Conservation (phyloP, 2,329 filamentous ascomycete genomes). For the Aspergillus sp. region DNA sequence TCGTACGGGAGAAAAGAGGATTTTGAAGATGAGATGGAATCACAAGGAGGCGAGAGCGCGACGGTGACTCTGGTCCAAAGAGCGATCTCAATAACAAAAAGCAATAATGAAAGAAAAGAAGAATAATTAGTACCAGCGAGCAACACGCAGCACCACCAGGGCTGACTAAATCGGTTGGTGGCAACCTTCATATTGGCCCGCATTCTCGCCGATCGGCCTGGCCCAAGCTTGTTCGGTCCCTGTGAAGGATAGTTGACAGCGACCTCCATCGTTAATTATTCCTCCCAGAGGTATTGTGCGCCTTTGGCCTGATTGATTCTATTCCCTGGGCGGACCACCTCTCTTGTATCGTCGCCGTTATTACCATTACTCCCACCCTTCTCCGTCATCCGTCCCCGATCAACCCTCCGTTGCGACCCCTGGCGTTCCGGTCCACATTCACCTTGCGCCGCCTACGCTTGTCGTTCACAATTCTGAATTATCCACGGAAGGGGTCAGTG, state of each 20-base stretch:
- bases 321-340: too few species aligned
- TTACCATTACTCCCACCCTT: too few species aligned
- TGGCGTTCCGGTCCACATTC: too few species aligned
- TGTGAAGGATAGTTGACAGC: neutral
- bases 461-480: too few species aligned
- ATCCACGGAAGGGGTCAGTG: too few species aligned
- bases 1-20: neutral
- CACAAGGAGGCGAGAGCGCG: neutral
- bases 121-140: neutral
- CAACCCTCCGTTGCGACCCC: too few species aligned
- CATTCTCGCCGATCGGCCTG: conserved; percentile 22
- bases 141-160: neutral
- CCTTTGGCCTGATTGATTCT: too few species aligned
- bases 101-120: neutral
- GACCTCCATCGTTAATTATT: neutral
- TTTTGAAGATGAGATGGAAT: neutral
- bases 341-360: too few species aligned
- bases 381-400: too few species aligned
- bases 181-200: conserved; percentile 15
- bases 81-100: neutral
- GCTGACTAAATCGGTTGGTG: conserved; percentile 23
- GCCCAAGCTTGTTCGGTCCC: conserved; percentile 20
- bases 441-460: too few species aligned
- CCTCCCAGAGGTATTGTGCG: too few species aligned
- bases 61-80: neutral